A percentile compares a stretch with the other conserved stretches of the same genome.
Conservation (phyloP, 2,329 filamentous ascomycete species). For the Torrubiella hemipterigena region DNA sequence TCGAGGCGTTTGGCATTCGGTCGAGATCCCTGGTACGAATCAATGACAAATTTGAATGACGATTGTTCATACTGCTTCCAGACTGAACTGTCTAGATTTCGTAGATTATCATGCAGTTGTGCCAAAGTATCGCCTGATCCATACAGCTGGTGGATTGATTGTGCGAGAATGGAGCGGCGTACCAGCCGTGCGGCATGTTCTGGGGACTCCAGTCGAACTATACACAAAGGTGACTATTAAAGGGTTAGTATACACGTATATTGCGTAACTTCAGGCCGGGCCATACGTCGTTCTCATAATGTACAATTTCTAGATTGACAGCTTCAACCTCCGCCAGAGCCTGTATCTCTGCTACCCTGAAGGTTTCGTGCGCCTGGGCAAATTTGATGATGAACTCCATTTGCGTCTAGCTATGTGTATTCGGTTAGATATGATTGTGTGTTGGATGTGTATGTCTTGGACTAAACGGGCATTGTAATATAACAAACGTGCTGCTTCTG, state of each 20-base stretch:
- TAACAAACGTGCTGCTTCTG: too few species aligned
- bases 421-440: too few species aligned
- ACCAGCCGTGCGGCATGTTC: constrained; percentile 56
- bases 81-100: constrained; percentile 35
- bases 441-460: too few species aligned
- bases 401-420: constrained; percentile 43
- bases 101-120: constrained; percentile 55
- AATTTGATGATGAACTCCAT: constrained; percentile 84
- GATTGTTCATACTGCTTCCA: constrained; percentile 54
- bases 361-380: constrained; percentile 81
- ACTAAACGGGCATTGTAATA: too few species aligned
- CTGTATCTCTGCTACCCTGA: constrained; percentile 72
- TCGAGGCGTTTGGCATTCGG: constrained; percentile 48
- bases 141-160: constrained; percentile 85
- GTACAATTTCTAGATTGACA: constrained; percentile 59
- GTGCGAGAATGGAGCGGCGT: constrained; percentile 65
- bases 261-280: too few species aligned
- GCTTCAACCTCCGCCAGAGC: constrained; percentile 61
- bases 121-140: constrained; percentile 56
- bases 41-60: constrained; percentile 76
- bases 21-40: constrained; percentile 69
- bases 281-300: constrained; percentile 63
- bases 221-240: constrained; percentile 70
- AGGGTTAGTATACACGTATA: too few species aligned
- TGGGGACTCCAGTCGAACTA: constrained; percentile 56